Evolutionary conservation across 192 early-diverging fungal species (phyloP).

Genomic region (Coemansia interrupta): DNA sequence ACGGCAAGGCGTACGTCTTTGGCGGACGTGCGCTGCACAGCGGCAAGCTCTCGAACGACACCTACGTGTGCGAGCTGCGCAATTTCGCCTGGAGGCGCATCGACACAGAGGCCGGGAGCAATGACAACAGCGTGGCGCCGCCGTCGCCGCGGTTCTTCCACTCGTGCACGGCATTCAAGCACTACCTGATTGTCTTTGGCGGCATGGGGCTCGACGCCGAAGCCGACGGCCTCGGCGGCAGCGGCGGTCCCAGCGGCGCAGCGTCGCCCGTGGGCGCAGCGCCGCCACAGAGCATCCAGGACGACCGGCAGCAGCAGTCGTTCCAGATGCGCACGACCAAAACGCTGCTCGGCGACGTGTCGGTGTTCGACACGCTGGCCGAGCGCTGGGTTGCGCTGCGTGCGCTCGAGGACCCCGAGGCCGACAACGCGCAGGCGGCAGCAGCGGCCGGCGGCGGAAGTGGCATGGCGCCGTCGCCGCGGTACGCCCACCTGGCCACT

Average conservation of each 20-base stretch:
- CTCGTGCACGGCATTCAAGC: slow-evolving; percentile 66
- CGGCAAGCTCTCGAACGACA: slow-evolving; percentile 67
- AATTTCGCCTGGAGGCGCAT: slow-evolving; percentile 63
- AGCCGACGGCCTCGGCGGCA: slow-evolving; percentile 8
- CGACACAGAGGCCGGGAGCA: slow-evolving; percentile 8
- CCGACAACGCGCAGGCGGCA: not conserved
- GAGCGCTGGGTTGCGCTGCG: slow-evolving; percentile 53
- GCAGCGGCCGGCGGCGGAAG: slow-evolving; percentile 26
- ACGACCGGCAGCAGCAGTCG: slow-evolving; percentile 50
- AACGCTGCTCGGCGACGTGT: slow-evolving; percentile 67
- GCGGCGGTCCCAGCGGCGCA: slow-evolving; percentile 4
- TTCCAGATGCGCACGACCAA: slow-evolving; percentile 55
- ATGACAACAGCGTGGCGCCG: not conserved
- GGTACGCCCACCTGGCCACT: slow-evolving; percentile 76
- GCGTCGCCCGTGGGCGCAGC: slow-evolving; percentile 3
- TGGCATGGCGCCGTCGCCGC: slow-evolving; percentile 59
- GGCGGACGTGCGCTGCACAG: slow-evolving; percentile 65
- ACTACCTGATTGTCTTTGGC: slow-evolving; percentile 68
- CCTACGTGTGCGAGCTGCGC: slow-evolving; percentile 63
- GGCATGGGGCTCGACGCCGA: slow-evolving; percentile 67
- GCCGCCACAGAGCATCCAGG: slow-evolving; percentile 15
- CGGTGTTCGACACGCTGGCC: slow-evolving; percentile 57
- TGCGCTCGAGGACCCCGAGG: slow-evolving; percentile 14
- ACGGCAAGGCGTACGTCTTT: slow-evolving; percentile 64
- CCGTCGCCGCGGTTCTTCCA: slow-evolving; percentile 68